These are phyloP conservation scores for Tricholoma sp. DNA, from an alignment of 768 basidiomycete species.

Conservation along the genomic window DNA sequence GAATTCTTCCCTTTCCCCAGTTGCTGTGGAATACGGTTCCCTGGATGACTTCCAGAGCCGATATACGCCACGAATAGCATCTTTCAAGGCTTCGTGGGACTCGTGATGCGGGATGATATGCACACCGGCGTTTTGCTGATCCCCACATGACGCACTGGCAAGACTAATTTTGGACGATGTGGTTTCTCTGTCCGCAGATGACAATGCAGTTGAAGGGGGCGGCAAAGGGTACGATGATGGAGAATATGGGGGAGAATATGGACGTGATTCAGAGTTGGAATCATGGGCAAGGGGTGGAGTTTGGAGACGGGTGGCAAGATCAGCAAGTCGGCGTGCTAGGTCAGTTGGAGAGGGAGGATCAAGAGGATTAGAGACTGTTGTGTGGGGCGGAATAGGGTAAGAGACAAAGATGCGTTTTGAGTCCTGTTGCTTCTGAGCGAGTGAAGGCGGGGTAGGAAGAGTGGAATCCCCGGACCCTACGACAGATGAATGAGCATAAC, in stretches of 20 bases:
- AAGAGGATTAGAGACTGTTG: constrained; percentile 33
- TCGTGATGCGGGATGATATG: constrained; percentile 7
- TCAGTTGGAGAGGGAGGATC: constrained; percentile 35
- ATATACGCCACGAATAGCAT: constrained; percentile 53
- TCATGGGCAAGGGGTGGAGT: constrained; percentile 22
- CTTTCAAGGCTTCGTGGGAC: constrained; percentile 37
- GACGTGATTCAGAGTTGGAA: constrained; percentile 17
- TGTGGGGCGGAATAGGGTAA: constrained; percentile 21
- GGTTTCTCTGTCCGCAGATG: background rate
- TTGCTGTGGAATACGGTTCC: constrained; percentile 6
- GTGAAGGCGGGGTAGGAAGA: constrained; percentile 44
- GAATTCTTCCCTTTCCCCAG: constrained; percentile 30
- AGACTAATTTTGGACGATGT: background rate
- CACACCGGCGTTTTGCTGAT: constrained; percentile 2
- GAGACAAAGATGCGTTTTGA: constrained; percentile 28
- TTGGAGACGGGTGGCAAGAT: constrained; percentile 21
- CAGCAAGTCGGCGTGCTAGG: constrained; percentile 36
- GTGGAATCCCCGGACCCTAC: constrained; percentile 72
- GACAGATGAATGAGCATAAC: constrained; percentile 1
- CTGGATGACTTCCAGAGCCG: constrained; percentile 50
- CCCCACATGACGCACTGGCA: background rate
- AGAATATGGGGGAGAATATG: constrained; percentile 8
- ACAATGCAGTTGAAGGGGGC: constrained; percentile 1
- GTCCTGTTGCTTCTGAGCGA: constrained; percentile 21
- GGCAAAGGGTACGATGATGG: constrained; percentile 8